phyloP scores from a whole-genome alignment of 805 yeast genomes.

The Candida verbasci region DNA sequence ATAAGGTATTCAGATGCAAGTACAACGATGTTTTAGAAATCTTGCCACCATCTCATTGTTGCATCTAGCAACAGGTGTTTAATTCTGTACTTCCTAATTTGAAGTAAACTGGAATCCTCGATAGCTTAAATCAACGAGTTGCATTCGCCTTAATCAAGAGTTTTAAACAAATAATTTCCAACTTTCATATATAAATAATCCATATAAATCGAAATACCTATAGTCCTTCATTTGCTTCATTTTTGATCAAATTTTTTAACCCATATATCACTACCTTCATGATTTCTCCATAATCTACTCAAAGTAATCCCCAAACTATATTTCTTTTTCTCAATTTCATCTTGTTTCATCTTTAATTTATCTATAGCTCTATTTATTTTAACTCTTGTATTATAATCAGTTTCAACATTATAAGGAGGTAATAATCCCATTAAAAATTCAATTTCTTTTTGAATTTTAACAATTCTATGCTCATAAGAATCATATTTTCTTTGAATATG shows the following conservation, averaged over 20 bases:
- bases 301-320: constrained; percentile 38
- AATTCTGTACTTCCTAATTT: too few relatives aligned
- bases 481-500: constrained; percentile 33
- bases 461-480: constrained; percentile 24
- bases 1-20: too few relatives aligned
- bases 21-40: too few relatives aligned
- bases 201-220: too few relatives aligned
- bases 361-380: constrained; percentile 39
- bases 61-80: too few relatives aligned
- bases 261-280: constrained; percentile 41
- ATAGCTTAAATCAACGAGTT: too few relatives aligned
- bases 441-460: constrained; percentile 37
- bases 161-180: too few relatives aligned
- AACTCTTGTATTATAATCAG: constrained; percentile 37
- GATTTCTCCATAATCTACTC: constrained; percentile 40
- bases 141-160: too few relatives aligned
- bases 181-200: too few relatives aligned
- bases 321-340: constrained; percentile 38
- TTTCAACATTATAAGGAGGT: constrained; percentile 42
- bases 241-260: constrained; percentile 21
- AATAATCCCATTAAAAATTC: constrained; percentile 32
- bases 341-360: constrained; percentile 34
- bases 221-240: too few relatives aligned
- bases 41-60: too few relatives aligned
- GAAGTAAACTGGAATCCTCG: too few relatives aligned